Base-by-base conservation (phyloP, 1,284 basidiomycete species). In the Coniferiporia sulphurascens region DNA sequence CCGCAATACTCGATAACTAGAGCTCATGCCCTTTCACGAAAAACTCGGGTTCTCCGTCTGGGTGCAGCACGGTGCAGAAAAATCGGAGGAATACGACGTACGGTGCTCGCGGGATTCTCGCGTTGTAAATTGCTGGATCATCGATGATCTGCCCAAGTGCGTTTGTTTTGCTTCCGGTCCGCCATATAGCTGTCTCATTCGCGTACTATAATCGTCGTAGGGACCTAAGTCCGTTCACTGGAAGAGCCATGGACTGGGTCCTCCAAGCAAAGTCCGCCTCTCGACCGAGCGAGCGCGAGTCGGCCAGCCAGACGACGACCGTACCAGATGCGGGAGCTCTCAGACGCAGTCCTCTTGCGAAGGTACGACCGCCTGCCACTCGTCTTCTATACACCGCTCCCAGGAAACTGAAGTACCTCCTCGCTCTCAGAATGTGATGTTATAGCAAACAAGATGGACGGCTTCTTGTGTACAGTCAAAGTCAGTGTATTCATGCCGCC, bases 91-190 rank as follows among this genome's bases (percentile, higher is more conserved):
- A 15, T n/a, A 19, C 38, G 57, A 53, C 4, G 22, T 52, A 13
- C 57, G 48, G 4, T 58, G 46, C 36, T 52, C 57, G 38, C n/a
- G 21, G 9, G 50, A 58, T 32, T 35, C 32, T 12, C 57, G 45
- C 34, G 45, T 52, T 32, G 50, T 58, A 22, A 58, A 32, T 22
- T 58, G 57, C n/a, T 58, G 57, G 57, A 12, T 58, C 43, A n/a
- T 21, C n/a, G 57, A 58, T 12, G 57, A 52, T 12, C 38, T 36
- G 4, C 3, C 36, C 57, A 41, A 48, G 57, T 58, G 8, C 12
- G 57, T 27, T 38, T 4, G 32, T n/a, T 46, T 21, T 15, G 17
- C 44, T 19, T 15, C 19, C 12, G 19, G 8, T 46, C 17, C 10
- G 2, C n/a, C 35, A 34, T 10, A 19, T 48, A 8, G 13, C 13